phyloP scores from a whole-genome alignment of 2,329 filamentous ascomycete species.

The Colletotrichum sp. region DNA sequence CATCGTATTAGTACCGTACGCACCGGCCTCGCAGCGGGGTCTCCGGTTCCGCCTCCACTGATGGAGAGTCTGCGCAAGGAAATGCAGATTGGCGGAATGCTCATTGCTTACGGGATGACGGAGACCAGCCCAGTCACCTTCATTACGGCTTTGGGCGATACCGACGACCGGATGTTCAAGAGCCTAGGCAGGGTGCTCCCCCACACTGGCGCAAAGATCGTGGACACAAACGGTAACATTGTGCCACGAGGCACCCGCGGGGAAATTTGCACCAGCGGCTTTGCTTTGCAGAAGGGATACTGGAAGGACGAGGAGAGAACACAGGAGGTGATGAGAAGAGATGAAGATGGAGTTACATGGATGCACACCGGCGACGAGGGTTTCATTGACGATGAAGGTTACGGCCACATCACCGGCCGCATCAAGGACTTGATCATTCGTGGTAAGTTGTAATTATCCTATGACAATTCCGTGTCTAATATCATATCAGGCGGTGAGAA shows the following conservation, averaged over 20 bases:
- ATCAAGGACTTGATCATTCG: background rate
- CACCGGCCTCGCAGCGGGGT: background rate
- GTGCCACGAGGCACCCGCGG: conserved; percentile 61
- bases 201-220: background rate
- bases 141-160: background rate
- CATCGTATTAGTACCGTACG: background rate
- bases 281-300: conserved; percentile 64
- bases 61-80: background rate
- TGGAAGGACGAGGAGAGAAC: conserved; percentile 56
- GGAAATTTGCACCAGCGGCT: conserved; percentile 70
- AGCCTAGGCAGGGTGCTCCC: background rate
- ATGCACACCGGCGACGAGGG: background rate
- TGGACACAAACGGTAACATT: conserved; percentile 29
- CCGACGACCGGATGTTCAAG: background rate
- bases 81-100: background rate
- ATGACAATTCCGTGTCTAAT: background rate
- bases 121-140: background rate
- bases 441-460: background rate
- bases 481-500: background rate
- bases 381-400: background rate
- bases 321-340: background rate
- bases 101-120: background rate
- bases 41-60: background rate
- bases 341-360: background rate
- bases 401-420: background rate